phyloP scores from a whole-genome alignment of 768 basidiomycete species.

The Mycena crocata region DNA sequence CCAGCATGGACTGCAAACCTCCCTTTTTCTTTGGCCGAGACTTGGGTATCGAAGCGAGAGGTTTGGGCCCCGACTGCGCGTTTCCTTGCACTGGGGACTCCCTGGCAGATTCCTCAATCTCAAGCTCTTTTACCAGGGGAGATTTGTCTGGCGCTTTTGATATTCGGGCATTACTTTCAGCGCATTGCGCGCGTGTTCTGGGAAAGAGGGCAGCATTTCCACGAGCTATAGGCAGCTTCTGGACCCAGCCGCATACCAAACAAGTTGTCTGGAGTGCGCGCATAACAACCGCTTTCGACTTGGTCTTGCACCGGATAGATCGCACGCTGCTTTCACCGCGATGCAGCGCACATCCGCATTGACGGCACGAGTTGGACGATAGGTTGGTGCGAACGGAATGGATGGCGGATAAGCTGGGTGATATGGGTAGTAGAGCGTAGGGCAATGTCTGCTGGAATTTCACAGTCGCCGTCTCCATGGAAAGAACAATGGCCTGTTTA shows the following conservation, averaged over 20 bases:
- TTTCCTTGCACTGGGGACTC: neutral
- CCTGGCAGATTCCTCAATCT: neutral
- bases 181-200: slow-evolving; percentile 13
- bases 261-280: slow-evolving; percentile 38
- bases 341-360: slow-evolving; percentile 64
- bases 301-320: slow-evolving; percentile 44
- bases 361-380: slow-evolving; percentile 35
- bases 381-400: slow-evolving; percentile 59
- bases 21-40: slow-evolving; percentile 64
- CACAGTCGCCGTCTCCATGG: slow-evolving; percentile 44
- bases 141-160: too few relatives aligned
- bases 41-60: slow-evolving; percentile 37
- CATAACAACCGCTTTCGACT: too few relatives aligned
- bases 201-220: slow-evolving; percentile 32
- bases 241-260: slow-evolving; percentile 34
- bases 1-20: slow-evolving; percentile 72
- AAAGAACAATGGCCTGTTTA: slow-evolving; percentile 1
- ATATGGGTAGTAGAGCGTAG: slow-evolving; percentile 59
- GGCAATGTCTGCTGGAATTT: slow-evolving; percentile 64
- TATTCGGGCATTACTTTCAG: neutral
- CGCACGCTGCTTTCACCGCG: slow-evolving; percentile 52
- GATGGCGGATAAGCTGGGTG: slow-evolving; percentile 71
- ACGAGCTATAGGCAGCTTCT: slow-evolving; percentile 14
- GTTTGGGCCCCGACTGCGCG: slow-evolving; percentile 3
- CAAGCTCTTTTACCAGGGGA: neutral